phyloP scores from a whole-genome alignment of 1,284 basidiomycete species.

The Moesziomyces parantarcticus region DNA sequence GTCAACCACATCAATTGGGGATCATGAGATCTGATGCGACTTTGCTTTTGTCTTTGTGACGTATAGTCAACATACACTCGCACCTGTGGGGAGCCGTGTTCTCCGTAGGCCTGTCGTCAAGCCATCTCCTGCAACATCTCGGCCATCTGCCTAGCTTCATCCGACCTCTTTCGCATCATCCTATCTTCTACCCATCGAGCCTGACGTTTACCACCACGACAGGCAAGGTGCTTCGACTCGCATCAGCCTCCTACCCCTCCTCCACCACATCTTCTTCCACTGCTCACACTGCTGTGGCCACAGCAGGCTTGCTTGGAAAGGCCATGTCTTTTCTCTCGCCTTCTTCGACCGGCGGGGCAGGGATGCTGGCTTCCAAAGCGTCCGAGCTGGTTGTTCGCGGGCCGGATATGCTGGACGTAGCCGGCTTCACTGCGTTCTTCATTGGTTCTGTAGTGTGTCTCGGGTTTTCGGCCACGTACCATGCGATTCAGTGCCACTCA shows the following conservation, averaged over 20 bases:
- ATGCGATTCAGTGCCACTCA: constrained; percentile 81
- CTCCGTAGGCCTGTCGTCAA: constrained; percentile 73
- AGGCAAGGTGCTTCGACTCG: constrained; percentile 46
- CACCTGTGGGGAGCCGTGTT: constrained; percentile 81
- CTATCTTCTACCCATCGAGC: constrained; percentile 52
- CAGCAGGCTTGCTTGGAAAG: constrained; percentile 5
- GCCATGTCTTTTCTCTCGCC: constrained; percentile 10
- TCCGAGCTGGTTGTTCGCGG: constrained; percentile 44
- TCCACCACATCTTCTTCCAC: neutral
- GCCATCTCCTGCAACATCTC: constrained; percentile 53
- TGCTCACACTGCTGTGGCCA: neutral
- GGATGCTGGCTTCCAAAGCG: constrained; percentile 1
- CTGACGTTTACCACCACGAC: constrained; percentile 45
- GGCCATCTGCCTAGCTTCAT: constrained; percentile 43
- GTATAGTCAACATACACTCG: constrained; percentile 85
- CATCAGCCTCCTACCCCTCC: constrained; percentile 43
- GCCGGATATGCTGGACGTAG: constrained; percentile 75
- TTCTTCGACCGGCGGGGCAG: constrained; percentile 2
- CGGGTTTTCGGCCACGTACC: constrained; percentile 79
- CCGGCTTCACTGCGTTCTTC: constrained; percentile 78
- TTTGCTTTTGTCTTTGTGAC: neutral
- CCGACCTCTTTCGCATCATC: constrained; percentile 49
- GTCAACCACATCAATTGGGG: too few relatives aligned
- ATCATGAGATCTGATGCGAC: neutral
- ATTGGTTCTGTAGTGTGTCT: constrained; percentile 80